Conservation (phyloP, 2,329 filamentous ascomycete species). For the Aspergillus eucalypticola region DNA sequence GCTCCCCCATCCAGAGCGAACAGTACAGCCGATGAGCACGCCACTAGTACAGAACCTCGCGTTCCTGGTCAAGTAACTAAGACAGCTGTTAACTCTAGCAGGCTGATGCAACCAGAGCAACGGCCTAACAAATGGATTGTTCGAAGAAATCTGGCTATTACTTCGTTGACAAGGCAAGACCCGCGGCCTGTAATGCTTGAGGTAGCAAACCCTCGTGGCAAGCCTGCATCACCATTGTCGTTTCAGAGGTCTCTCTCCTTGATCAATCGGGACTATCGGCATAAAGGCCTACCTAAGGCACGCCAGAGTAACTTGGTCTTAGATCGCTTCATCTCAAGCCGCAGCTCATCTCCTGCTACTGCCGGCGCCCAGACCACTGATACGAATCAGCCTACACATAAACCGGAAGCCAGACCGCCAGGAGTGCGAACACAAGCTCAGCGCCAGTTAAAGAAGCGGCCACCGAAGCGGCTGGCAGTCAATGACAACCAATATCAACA, state of each 20-base stretch:
- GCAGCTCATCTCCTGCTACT: slow-evolving; percentile 10
- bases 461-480: slow-evolving; percentile 49
- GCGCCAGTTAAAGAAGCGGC: slow-evolving; percentile 37
- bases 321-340: slow-evolving; percentile 38
- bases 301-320: slow-evolving; percentile 32
- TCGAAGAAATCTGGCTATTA: slow-evolving; percentile 35
- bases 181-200: slow-evolving; percentile 40
- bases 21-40: slow-evolving; percentile 7
- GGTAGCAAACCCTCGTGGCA: slow-evolving; percentile 20
- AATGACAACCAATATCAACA: slow-evolving; percentile 50
- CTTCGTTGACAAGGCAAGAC: slow-evolving; percentile 37
- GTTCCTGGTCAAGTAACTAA: slow-evolving; percentile 4
- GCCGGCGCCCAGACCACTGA: not conserved
- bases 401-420: slow-evolving; percentile 14
- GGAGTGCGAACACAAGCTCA: slow-evolving; percentile 8
- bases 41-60: not conserved
- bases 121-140: slow-evolving; percentile 36
- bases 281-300: slow-evolving; percentile 17
- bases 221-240: slow-evolving; percentile 19
- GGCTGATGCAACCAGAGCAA: slow-evolving; percentile 17
- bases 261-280: slow-evolving; percentile 33
- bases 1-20: slow-evolving; percentile 3
- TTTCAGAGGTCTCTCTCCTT: slow-evolving; percentile 37
- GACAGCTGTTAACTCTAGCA: not conserved
- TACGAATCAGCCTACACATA: not conserved